phyloP scores from a whole-genome alignment of 139 green algal genomes.

The Tetradesmus obliquus region DNA sequence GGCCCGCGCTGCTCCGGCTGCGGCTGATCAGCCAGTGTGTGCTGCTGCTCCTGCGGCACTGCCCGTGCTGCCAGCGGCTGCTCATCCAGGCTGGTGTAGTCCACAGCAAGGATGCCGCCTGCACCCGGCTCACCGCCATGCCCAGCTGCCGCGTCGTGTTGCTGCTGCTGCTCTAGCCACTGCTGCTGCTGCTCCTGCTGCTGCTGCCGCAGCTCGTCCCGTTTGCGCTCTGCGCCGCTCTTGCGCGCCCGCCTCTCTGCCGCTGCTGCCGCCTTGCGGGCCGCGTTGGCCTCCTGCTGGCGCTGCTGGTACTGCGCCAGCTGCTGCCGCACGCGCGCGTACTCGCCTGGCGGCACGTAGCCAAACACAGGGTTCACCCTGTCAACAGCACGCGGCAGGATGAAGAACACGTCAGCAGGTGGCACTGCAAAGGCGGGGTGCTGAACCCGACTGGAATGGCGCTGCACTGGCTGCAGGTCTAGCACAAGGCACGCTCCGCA shows the following conservation, averaged over 20 bases:
- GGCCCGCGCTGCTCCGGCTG: neutral
- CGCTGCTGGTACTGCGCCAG: conserved; percentile 8
- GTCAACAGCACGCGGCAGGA: neutral
- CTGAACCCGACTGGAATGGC: neutral
- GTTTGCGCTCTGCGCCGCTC: neutral
- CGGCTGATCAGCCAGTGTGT: neutral
- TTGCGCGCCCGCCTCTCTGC: neutral
- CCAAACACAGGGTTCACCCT: conserved; percentile 2
- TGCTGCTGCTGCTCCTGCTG: neutral
- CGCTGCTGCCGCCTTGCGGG: neutral
- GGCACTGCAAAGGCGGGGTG: neutral
- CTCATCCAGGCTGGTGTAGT: neutral
- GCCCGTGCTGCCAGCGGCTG: neutral
- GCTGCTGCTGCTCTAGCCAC: neutral
- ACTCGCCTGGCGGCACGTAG: conserved; percentile 2
- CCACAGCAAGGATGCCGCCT: neutral
- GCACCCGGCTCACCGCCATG: too few relatives aligned
- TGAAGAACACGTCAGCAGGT: neutral
- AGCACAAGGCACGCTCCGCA: too few relatives aligned
- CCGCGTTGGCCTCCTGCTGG: neutral
- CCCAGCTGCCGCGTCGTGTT: neutral
- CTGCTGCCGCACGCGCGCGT: neutral
- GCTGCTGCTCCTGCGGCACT: neutral
- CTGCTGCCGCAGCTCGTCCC: conserved; percentile 10
- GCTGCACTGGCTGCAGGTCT: neutral